Base-by-base conservation (phyloP, 345 rosid genomes). In the Camelina laxa region DNA sequence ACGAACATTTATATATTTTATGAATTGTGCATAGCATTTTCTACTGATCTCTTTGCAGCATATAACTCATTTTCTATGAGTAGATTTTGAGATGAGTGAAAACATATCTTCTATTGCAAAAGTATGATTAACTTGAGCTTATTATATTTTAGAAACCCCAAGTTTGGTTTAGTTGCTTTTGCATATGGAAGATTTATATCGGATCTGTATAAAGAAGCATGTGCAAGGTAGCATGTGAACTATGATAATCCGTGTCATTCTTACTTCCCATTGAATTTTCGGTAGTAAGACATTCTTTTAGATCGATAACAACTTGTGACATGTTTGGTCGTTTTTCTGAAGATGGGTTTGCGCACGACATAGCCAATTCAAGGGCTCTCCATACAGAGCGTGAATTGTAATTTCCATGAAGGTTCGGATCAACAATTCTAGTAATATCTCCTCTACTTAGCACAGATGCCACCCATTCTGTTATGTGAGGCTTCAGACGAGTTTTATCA, bases 351-450 rank as follows among this genome's bases (percentile, higher is more conserved):
- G 81, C 68, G 24, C 87, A 83, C 7, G 72, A 30, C 84, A 82
- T 69, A 24, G 91, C 87, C 47, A 82, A 42, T 68, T 85, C 86
- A 44, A 83, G 54, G 1, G 53, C 73, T 65, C 70, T 85, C 89
- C 85, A 84, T 0, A 62, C 79, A 3, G 84, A 84, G 21, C 72
- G 72, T 2, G 47, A 47, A 35, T 82, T 73, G 21, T 74, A 57
- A 9, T 80, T 57, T 3, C 80, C 85, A 1, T 49, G 5, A 60
- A 87, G 65, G 11, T 74, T 77, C 12, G 82, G 88, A 80, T 85
- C 89, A 45, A 84, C 63, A 5, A 80, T 79, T 4, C 31, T 75
- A 4, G 69, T 58, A 7, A 85, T 67, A 70, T 84, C 85, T 4
- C 89, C 88, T 30, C 39, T 41, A 0, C 41, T 75, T 0, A 86